A percentile compares a stretch with the other conserved stretches of the same genome.
phyloP scores from a whole-genome alignment of 768 basidiomycete genomes.

The Tylopilus intermedius region DNA sequence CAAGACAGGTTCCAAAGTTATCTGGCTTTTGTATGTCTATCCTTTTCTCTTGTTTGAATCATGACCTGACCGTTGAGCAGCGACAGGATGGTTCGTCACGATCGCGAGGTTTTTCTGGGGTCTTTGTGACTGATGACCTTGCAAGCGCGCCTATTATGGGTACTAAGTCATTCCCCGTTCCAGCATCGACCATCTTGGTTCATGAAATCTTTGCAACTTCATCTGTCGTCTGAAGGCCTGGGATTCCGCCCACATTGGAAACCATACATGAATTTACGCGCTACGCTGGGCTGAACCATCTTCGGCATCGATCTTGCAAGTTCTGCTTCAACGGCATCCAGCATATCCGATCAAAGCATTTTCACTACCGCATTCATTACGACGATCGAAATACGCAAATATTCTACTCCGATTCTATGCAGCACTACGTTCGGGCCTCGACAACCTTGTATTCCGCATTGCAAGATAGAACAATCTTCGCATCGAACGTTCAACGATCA shows the following conservation, averaged over 20 bases:
- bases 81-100: slow-evolving; percentile 49
- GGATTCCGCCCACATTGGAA: slow-evolving; percentile 21
- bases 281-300: slow-evolving; percentile 20
- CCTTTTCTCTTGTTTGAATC: neutral
- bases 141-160: slow-evolving; percentile 61
- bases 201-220: slow-evolving; percentile 24
- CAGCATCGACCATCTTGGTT: slow-evolving; percentile 27
- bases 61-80: slow-evolving; percentile 28
- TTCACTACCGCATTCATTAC: slow-evolving; percentile 21
- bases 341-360: slow-evolving; percentile 24
- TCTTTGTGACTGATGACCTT: slow-evolving; percentile 12
- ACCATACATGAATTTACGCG: slow-evolving; percentile 23
- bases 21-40: slow-evolving; percentile 70
- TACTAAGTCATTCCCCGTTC: slow-evolving; percentile 34
- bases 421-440: slow-evolving; percentile 14
- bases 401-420: slow-evolving; percentile 19
- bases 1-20: slow-evolving; percentile 88
- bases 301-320: slow-evolving; percentile 30
- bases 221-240: slow-evolving; percentile 17
- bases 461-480: slow-evolving; percentile 29
- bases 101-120: neutral
- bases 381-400: slow-evolving; percentile 25
- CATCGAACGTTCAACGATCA: slow-evolving; percentile 30
- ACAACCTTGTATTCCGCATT: slow-evolving; percentile 19
- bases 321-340: slow-evolving; percentile 11